Conservation (phyloP, 2,329 filamentous ascomycete species). For the Cryphonectria parasitica region DNA sequence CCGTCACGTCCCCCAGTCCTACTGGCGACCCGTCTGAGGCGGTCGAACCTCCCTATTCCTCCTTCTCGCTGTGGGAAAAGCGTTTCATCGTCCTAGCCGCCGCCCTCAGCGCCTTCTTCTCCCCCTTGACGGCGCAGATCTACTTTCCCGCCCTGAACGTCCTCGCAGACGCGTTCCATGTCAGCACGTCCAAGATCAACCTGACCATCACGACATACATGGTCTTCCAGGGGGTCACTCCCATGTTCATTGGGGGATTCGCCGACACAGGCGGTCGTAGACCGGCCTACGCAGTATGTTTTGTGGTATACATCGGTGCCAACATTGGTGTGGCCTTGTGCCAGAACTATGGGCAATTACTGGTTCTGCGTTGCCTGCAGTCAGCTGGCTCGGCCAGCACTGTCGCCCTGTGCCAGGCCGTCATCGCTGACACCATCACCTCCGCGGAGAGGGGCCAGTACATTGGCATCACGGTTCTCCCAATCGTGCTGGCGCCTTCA, state of each 20-base stretch:
- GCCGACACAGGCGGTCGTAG: conserved; percentile 59
- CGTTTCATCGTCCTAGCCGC: conserved; percentile 46
- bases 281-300: conserved; percentile 58
- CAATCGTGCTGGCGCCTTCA: conserved; percentile 48
- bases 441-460: conserved; percentile 64
- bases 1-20: conserved; percentile 19
- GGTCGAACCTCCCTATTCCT: conserved; percentile 39
- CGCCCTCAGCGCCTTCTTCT: conserved; percentile 47
- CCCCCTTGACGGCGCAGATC: conserved; percentile 53
- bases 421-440: conserved; percentile 67
- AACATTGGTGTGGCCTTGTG: conserved; percentile 58
- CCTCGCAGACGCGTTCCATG: conserved; percentile 51
- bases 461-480: conserved; percentile 56
- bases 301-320: conserved; percentile 56
- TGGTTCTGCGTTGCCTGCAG: conserved; percentile 60
- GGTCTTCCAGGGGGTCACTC: conserved; percentile 63
- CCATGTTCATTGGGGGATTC: conserved; percentile 52
- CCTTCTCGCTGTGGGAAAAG: conserved; percentile 46
- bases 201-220: conserved; percentile 59
- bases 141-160: conserved; percentile 58
- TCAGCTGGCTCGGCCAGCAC: conserved; percentile 63
- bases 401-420: conserved; percentile 58
- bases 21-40: conserved; percentile 21
- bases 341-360: conserved; percentile 52
- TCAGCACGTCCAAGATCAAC: conserved; percentile 49